phyloP scores from a whole-genome alignment of 768 basidiomycete genomes.

The Flagelloscypha sp. region DNA sequence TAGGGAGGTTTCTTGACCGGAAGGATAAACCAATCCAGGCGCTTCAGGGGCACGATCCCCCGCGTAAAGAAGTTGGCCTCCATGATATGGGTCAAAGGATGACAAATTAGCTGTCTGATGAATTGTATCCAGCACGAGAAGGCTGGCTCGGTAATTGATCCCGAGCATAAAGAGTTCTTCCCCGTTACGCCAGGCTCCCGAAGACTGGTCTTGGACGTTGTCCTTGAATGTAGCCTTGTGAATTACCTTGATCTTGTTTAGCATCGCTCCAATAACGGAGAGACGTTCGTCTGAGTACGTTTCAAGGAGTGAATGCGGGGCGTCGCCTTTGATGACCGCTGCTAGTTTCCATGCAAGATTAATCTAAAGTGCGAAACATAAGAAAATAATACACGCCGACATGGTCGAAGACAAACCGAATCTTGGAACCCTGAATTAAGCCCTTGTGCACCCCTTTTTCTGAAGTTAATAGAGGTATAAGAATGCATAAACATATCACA shows the following conservation, averaged over 20 bases:
- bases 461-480: no score
- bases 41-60: conserved; percentile 45
- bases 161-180: conserved; percentile 29
- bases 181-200: conserved; percentile 15
- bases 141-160: conserved; percentile 46
- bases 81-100: conserved; percentile 11
- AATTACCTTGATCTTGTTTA: conserved; percentile 1
- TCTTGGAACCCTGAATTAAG: conserved; percentile 30
- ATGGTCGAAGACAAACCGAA: conserved; percentile 24
- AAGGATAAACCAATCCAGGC: conserved; percentile 17
- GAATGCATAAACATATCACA: no score
- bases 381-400: neutral
- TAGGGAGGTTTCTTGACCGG: conserved; percentile 7
- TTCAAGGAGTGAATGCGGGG: conserved; percentile 12
- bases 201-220: conserved; percentile 10
- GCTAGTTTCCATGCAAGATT: conserved; percentile 20
- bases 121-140: conserved; percentile 35
- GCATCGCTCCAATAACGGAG: conserved; percentile 6
- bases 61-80: conserved; percentile 19
- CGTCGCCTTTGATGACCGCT: conserved; percentile 13
- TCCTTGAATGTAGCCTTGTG: conserved; percentile 4
- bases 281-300: conserved; percentile 17
- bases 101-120: conserved; percentile 10
- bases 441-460: conserved; percentile 23
- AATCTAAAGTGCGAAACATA: conserved; percentile 15